phyloP scores from a whole-genome alignment of 768 basidiomycete species.

The Tylopilus plumbeoviolaceoides region DNA sequence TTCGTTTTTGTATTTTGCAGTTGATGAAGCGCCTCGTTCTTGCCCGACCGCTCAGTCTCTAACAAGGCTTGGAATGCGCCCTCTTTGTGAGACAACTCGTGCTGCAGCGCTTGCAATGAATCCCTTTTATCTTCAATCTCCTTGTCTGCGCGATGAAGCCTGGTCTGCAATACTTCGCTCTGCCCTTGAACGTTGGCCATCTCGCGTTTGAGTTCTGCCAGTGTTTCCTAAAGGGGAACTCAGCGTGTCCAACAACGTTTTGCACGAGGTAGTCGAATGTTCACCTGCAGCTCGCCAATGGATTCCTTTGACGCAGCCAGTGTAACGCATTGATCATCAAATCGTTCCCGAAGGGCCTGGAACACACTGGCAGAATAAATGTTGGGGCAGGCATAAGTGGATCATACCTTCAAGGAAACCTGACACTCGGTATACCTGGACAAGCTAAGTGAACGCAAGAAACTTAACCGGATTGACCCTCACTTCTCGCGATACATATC shows the following conservation, averaged over 20 bases:
- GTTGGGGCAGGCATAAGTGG: background rate
- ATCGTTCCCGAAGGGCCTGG: slow-evolving; percentile 54
- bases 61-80: slow-evolving; percentile 23
- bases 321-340: slow-evolving; percentile 53
- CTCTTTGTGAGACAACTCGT: slow-evolving; percentile 25
- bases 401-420: slow-evolving; percentile 22
- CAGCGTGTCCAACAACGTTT: background rate
- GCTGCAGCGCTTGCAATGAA: slow-evolving; percentile 16
- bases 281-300: slow-evolving; percentile 48
- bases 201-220: slow-evolving; percentile 14
- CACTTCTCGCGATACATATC: slow-evolving; percentile 25
- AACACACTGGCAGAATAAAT: background rate
- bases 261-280: background rate
- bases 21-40: slow-evolving; percentile 18
- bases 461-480: background rate
- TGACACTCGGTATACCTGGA: slow-evolving; percentile 20
- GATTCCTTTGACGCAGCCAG: slow-evolving; percentile 53
- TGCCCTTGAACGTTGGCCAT: slow-evolving; percentile 20
- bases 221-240: slow-evolving; percentile 15
- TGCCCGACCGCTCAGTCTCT: slow-evolving; percentile 20
- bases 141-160: slow-evolving; percentile 11
- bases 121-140: slow-evolving; percentile 7
- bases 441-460: background rate
- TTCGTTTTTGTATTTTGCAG: slow-evolving; percentile 11
- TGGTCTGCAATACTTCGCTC: slow-evolving; percentile 14